Evolutionary conservation across 1,284 basidiomycete genomes (phyloP), one percentile per base, ranked within the genome.

Genomic region (Laetiporus sulphureus): DNA sequence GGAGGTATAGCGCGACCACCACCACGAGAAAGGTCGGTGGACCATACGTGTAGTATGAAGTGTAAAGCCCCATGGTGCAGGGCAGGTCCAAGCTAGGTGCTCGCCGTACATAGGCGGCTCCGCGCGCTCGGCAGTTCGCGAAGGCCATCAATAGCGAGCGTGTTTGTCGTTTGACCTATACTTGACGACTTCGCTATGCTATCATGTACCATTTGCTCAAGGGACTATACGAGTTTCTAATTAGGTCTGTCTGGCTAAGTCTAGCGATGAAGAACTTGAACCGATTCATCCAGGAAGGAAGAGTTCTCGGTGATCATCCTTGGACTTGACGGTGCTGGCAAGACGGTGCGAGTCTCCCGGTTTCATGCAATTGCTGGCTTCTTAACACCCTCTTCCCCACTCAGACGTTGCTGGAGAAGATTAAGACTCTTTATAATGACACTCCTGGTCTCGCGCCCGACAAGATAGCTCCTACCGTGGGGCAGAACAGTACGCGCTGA

Each of bases 281-380:
- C 8, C 31, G 29, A 13, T 41, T 41, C 31, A 21, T 29, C 36
- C 51, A 85, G 84, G 51, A 95, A 95, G 65, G 91, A 95, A 51
- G 90, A 95, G 56, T 95, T 93, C 62, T 91, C 87, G 10, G 81
- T 96, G 22, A 87, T 95, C 43, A 95, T 96, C 56, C 82, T 96
- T 41, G 92, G 91, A 19, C 71, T 90, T 13, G 86, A 89, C 57
- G 83, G 83, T 12, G 92, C 92, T 18, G 93, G 92, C 36, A 96
- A 96, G 71, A 94, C 92, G 43, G 91, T 91, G 52, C 63, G 5
- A 27, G 7, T 27, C 35, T 35, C 27, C 40, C 44, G 16, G 13
- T 31, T 24, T 25, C 23, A 36, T 37, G 19, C 23, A 16, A 33
- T 23, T n/a, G n/a, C 15, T 39, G 40, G 13, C 36, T 36, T 37